These are phyloP conservation scores for Miamiensis avidus DNA, from an alignment of 169 alveolate species.

Conservation along the genomic window DNA sequence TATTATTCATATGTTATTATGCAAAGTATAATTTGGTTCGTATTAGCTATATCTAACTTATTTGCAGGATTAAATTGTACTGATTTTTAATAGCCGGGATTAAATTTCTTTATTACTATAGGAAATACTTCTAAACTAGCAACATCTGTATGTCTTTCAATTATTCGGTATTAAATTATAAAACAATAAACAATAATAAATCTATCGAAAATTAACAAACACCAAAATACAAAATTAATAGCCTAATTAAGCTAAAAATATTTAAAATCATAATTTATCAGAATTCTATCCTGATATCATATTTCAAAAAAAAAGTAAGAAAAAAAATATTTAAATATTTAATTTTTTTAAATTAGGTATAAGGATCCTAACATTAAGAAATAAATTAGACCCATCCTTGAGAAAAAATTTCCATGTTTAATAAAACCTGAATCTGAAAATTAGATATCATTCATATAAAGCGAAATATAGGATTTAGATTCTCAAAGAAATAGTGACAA, in stretches of 20 bases:
- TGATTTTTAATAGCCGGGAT: conserved; percentile 21
- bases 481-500: not conserved
- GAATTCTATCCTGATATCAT: not conserved
- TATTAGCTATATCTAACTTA: conserved; percentile 17
- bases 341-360: not conserved
- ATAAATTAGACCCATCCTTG: not conserved
- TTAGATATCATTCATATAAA: not conserved
- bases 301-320: not conserved
- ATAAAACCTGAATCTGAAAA: not conserved
- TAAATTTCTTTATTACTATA: conserved; percentile 25
- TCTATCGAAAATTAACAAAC: too few species aligned
- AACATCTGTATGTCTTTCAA: conserved; percentile 33
- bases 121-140: conserved; percentile 43
- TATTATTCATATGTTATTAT: conserved; percentile 30
- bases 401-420: not conserved
- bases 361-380: not conserved
- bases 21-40: conserved; percentile 33
- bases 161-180: conserved; percentile 14
- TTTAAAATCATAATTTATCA: not conserved
- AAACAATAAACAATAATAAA: too few species aligned
- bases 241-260: conserved; percentile 3
- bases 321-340: not conserved
- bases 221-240: conserved; percentile 31
- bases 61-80: conserved; percentile 32
- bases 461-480: too few species aligned